A percentile compares a stretch with the other conserved stretches of the same genome.
These are phyloP conservation scores for Spongiforma sp. DNA, from an alignment of 1,284 basidiomycete species.

Conservation along the genomic window DNA sequence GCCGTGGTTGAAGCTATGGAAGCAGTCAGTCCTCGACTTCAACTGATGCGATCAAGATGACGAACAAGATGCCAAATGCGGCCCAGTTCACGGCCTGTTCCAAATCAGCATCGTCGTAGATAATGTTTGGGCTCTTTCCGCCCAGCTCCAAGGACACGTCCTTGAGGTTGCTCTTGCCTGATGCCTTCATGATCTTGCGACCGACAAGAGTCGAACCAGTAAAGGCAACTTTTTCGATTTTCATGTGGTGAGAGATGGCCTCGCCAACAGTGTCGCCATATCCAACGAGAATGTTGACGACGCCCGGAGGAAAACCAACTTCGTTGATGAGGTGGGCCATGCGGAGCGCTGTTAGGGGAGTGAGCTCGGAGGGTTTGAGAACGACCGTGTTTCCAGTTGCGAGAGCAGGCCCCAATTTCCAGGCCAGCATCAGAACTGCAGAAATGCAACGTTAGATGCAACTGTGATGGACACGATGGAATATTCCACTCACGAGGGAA, in stretches of 20 bases:
- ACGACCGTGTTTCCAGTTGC: constrained; percentile 86
- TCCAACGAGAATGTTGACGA: constrained; percentile 72
- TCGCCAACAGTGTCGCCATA: constrained; percentile 73
- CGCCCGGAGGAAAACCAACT: constrained; percentile 73
- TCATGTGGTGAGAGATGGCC: constrained; percentile 67
- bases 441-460: background rate
- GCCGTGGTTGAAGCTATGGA: constrained; percentile 74
- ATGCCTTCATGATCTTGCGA: constrained; percentile 83
- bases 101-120: constrained; percentile 76
- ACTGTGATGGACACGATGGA: background rate
- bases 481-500: constrained; percentile 57
- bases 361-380: constrained; percentile 91
- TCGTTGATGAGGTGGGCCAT: constrained; percentile 53
- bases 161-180: constrained; percentile 88
- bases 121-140: constrained; percentile 87
- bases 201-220: constrained; percentile 84
- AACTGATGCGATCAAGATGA: background rate
- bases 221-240: constrained; percentile 77
- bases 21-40: constrained; percentile 42
- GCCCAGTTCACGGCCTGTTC: constrained; percentile 86
- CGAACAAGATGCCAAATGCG: constrained; percentile 77
- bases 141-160: constrained; percentile 92
- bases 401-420: constrained; percentile 88
- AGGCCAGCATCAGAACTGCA: constrained; percentile 73
- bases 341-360: constrained; percentile 80